Evolutionary conservation across 2,329 filamentous ascomycete species (phyloP).

Genomic region (Cytospora piceicola): DNA sequence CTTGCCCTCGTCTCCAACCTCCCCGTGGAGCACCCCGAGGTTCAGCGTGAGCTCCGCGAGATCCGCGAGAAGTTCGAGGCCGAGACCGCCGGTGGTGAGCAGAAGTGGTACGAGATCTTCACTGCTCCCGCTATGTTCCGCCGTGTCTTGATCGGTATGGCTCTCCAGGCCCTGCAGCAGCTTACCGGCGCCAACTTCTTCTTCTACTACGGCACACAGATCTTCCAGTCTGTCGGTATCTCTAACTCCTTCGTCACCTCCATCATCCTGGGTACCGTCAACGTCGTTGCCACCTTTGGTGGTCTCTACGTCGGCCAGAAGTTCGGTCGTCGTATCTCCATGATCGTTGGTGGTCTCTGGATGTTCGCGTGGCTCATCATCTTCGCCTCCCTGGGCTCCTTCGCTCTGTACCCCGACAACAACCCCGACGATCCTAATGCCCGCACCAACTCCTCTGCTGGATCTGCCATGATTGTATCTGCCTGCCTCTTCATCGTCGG

Average conservation of each 20-base stretch:
- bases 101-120: constrained; percentile 32
- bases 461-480: constrained; percentile 72
- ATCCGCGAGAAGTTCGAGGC: constrained; percentile 30
- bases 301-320: constrained; percentile 71
- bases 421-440: constrained; percentile 45
- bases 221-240: constrained; percentile 70
- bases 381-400: constrained; percentile 62
- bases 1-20: constrained; percentile 26
- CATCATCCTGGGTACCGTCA: constrained; percentile 70
- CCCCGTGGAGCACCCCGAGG: constrained; percentile 24
- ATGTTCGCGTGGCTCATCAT: constrained; percentile 68
- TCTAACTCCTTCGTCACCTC: constrained; percentile 68
- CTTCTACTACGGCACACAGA: constrained; percentile 66
- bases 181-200: constrained; percentile 60
- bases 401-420: constrained; percentile 36
- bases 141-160: constrained; percentile 65
- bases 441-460: constrained; percentile 45
- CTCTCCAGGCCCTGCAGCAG: constrained; percentile 69
- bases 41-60: constrained; percentile 28
- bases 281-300: constrained; percentile 68
- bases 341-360: constrained; percentile 70
- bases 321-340: constrained; percentile 68
- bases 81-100: constrained; percentile 28
- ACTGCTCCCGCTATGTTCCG: constrained; percentile 61
- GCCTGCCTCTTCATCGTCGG: constrained; percentile 76